Base-by-base conservation (phyloP, 2,329 filamentous ascomycete species). In the Colletotrichum sp. region DNA sequence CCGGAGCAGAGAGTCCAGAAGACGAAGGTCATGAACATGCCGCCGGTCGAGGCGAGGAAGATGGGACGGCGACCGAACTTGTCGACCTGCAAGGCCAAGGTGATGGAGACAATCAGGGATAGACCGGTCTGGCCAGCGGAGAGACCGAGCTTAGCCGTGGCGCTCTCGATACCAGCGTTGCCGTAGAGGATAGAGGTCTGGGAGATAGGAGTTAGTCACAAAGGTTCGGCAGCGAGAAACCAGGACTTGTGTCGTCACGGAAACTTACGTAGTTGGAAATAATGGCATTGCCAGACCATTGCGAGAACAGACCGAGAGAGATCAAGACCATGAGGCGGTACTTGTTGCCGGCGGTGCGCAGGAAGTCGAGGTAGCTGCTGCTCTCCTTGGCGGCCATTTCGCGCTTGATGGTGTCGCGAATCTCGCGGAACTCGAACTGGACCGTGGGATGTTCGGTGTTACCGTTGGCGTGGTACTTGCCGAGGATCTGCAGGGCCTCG, bases 271-370 rank as follows among this genome's bases (percentile, higher is more conserved):
- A 92, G 84, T 92, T 92, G 75, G 87, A 90, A 78, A 92, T 89
- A 65, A 92, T 87, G 75, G 88, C 90, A 81, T 92, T 92, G 70
- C 91, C 90, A 43, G 87, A 90, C 86, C 89, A 92, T 82, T 92
- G 90, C 0, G 89, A 91, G 83, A 92, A 91, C 75, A 92, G 82
- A 79, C 90, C 90, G 30, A 92, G 86, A 3, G 89, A 90, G 63
- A 90, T 81, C 68, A 91, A 83, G 34, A 92, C 83, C 28, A 85
- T 79, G 57, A 92, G 81, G 58, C 90, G 86, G 81, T 90, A 89
- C 67, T 90, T 87, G 85, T 92, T 92, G 67, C 90, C 90, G 80
- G 86, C 87, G 52, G 90, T 91, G 77, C 81, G 83, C 82, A 91
- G 83, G 82, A 92, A 90, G 79, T 91, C 88, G 10, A 86, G 64